Conservation (phyloP, 495 filamentous ascomycete genomes). For the Penicillium angulare region DNA sequence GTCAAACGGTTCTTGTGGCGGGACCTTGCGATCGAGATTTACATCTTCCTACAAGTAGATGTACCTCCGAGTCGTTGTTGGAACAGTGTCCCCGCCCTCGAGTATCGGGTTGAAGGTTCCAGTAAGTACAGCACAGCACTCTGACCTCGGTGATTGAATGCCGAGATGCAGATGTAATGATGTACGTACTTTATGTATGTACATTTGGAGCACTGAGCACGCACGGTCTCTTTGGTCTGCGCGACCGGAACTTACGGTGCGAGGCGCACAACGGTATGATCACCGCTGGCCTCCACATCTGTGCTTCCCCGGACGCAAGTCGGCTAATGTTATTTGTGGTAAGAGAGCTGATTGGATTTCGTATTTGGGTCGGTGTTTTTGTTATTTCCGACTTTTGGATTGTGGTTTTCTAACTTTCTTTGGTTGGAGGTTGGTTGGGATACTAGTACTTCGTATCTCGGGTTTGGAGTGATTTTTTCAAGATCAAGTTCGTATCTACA, state of each 20-base stretch:
- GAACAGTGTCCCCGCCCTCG: too few relatives aligned
- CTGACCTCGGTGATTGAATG: too few relatives aligned
- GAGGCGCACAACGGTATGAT: slow-evolving; percentile 16
- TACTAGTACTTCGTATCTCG: too few relatives aligned
- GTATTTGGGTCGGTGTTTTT: background rate
- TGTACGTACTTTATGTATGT: too few relatives aligned
- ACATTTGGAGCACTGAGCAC: too few relatives aligned
- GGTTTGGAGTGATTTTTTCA: too few relatives aligned
- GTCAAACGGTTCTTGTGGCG: background rate
- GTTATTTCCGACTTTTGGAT: background rate
- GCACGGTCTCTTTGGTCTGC: slow-evolving; percentile 1
- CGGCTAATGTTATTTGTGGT: background rate
- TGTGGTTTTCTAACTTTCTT: background rate
- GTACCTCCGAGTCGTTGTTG: background rate
- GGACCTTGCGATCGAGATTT: background rate
- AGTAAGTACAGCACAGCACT: too few relatives aligned
- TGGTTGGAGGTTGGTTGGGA: too few relatives aligned
- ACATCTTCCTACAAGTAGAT: background rate
- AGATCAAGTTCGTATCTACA: too few relatives aligned
- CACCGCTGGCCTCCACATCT: slow-evolving; percentile 14
- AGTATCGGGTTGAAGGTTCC: too few relatives aligned
- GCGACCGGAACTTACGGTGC: slow-evolving; percentile 5
- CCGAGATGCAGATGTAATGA: too few relatives aligned
- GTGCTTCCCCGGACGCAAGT: slow-evolving; percentile 7
- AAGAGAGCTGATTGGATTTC: background rate